phyloP scores from a whole-genome alignment of 2,329 filamentous ascomycete species.

The Sphaerulina vaccinii region DNA sequence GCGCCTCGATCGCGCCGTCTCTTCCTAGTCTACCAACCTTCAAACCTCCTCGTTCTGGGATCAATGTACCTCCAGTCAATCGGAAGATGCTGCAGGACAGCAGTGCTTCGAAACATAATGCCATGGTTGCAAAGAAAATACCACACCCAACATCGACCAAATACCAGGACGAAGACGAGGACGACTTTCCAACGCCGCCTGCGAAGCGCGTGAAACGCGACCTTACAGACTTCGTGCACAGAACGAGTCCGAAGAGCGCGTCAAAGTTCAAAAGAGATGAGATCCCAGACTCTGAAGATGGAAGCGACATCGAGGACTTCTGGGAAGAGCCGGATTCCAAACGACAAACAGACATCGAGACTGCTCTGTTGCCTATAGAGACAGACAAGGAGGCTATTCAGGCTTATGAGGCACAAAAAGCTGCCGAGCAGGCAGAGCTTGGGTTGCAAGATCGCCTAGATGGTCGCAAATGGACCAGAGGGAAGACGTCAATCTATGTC shows the following conservation, averaged over 20 bases:
- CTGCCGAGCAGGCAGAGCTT: conserved; percentile 50
- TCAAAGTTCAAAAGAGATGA: conserved; percentile 19
- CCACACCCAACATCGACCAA: conserved; percentile 48
- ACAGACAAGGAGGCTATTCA: conserved; percentile 71
- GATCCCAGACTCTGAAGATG: conserved; percentile 35
- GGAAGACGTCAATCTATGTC: conserved; percentile 88
- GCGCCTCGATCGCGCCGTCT: conserved; percentile 4
- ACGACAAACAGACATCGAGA: conserved; percentile 66
- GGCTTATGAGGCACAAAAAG: conserved; percentile 71
- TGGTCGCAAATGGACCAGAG: conserved; percentile 66
- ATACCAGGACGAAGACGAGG: conserved; percentile 37
- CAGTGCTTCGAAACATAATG: conserved; percentile 48
- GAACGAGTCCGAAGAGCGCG: conserved; percentile 28
- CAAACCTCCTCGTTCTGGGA: no score
- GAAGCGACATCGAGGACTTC: conserved; percentile 33
- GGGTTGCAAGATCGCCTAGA: conserved; percentile 52
- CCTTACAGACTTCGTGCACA: background rate
- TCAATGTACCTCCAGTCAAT: no score
- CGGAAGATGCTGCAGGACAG: conserved; percentile 39
- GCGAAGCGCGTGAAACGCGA: conserved; percentile 40
- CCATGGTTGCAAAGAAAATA: conserved; percentile 47
- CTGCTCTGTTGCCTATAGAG: conserved; percentile 65
- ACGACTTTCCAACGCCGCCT: conserved; percentile 39
- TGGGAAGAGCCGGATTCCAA: conserved; percentile 24
- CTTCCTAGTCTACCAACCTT: no score